Percentiles rank a stretch among this genome's conserved stretches.
phyloP scores from a whole-genome alignment of 1,284 basidiomycete species.

The Rhodotorula mucilaginosa region DNA sequence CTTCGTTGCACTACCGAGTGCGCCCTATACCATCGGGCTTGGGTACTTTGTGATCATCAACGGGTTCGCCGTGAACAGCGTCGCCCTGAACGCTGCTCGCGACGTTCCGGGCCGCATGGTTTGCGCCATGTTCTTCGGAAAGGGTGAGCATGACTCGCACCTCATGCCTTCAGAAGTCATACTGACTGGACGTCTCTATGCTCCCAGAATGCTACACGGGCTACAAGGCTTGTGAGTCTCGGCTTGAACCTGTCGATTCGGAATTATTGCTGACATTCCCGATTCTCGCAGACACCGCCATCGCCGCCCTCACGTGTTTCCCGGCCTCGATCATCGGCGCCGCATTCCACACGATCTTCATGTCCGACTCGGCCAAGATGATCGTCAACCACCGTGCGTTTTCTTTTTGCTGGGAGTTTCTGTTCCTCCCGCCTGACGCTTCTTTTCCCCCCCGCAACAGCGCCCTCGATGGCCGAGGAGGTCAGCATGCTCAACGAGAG shows the following conservation, averaged over 20 bases:
- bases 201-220: not conserved
- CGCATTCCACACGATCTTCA: constrained; percentile 33
- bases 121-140: not conserved
- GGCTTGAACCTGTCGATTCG: not conserved
- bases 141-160: not conserved
- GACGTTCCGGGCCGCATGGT: constrained; percentile 40
- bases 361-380: constrained; percentile 27
- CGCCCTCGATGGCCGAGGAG: constrained; percentile 13
- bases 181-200: not conserved
- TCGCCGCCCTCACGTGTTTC: constrained; percentile 35
- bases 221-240: not conserved
- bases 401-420: no score
- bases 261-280: not conserved
- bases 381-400: constrained; percentile 21
- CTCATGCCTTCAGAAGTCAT: not conserved
- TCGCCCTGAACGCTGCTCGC: constrained; percentile 34
- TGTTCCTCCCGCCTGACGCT: constrained; percentile 6
- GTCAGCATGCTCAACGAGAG: constrained; percentile 23
- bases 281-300: constrained; percentile 20
- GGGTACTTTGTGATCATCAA: constrained; percentile 31
- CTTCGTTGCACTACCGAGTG: constrained; percentile 34
- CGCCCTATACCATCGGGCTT: constrained; percentile 37
- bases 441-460: not conserved
- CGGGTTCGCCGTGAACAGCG: constrained; percentile 24
- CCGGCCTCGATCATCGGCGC: constrained; percentile 23